phyloP scores from a whole-genome alignment of 495 filamentous ascomycete species.

The Trichoderma reesei region DNA sequence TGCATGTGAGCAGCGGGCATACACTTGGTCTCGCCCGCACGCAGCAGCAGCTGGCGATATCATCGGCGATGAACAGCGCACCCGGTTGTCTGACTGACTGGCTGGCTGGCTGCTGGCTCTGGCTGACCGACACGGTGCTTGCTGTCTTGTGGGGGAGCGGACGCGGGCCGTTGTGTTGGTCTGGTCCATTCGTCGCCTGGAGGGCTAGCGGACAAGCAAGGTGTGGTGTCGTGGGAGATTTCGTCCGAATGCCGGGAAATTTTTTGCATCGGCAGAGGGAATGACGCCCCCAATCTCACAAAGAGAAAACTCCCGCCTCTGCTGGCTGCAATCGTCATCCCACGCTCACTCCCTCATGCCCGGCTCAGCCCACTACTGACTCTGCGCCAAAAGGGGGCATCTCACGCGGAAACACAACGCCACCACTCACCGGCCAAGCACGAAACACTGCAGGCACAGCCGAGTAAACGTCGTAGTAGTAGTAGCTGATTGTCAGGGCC shows the following conservation, averaged over 20 bases:
- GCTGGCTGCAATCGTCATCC: background rate
- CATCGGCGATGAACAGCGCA: background rate
- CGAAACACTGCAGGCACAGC: background rate
- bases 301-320: background rate
- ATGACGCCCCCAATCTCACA: background rate
- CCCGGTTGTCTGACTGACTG: too few species aligned
- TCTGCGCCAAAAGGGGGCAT: background rate
- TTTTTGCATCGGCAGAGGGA: constrained; percentile 5
- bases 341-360: background rate
- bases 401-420: background rate
- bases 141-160: constrained; percentile 3
- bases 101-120: too few species aligned
- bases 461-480: too few species aligned
- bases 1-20: constrained; percentile 1
- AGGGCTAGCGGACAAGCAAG: background rate
- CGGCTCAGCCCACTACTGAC: background rate
- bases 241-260: constrained; percentile 7
- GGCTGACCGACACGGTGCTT: background rate
- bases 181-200: background rate
- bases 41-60: background rate
- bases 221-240: constrained; percentile 4
- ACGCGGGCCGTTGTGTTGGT: background rate
- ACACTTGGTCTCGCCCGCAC: background rate
- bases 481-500: constrained; percentile 1
- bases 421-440: background rate